Conservation (phyloP, 2,329 filamentous ascomycete species). For the Microsporum canis region DNA sequence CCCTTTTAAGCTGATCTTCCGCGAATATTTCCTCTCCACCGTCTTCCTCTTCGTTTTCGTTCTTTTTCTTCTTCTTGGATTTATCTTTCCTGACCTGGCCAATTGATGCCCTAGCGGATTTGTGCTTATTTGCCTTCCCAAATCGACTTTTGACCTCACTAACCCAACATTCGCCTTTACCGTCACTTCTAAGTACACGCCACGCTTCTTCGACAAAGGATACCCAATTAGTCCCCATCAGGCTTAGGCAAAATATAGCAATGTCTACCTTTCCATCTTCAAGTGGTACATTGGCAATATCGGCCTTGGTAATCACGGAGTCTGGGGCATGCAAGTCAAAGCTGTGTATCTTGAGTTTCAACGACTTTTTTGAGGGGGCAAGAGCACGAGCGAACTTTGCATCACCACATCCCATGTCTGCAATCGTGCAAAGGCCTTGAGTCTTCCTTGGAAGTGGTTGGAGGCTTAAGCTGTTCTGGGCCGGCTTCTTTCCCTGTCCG, state of each 20-base stretch:
- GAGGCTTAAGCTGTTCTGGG: conserved; percentile 14
- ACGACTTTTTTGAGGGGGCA: conserved; percentile 46
- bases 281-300: conserved; percentile 75
- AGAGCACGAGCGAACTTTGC: conserved; percentile 66
- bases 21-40: conserved; percentile 48
- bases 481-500: conserved; percentile 32
- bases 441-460: conserved; percentile 56
- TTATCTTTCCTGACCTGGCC: conserved; percentile 38
- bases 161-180: conserved; percentile 76
- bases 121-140: conserved; percentile 44
- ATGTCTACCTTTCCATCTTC: conserved; percentile 67
- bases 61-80: conserved; percentile 33
- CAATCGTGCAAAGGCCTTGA: conserved; percentile 62
- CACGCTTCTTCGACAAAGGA: conserved; percentile 94
- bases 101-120: not conserved
- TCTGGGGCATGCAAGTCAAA: conserved; percentile 77
- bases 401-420: conserved; percentile 88
- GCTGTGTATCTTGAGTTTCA: conserved; percentile 65
- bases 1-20: conserved; percentile 46
- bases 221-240: conserved; percentile 99
- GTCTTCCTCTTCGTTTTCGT: conserved; percentile 41
- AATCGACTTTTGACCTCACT: conserved; percentile 95
- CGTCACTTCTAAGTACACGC: conserved; percentile 80
- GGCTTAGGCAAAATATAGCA: conserved; percentile 85
- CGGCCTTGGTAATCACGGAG: conserved; percentile 69